These are phyloP conservation scores for Penicillium angulare DNA, from an alignment of 495 filamentous ascomycete species.

Conservation along the genomic window DNA sequence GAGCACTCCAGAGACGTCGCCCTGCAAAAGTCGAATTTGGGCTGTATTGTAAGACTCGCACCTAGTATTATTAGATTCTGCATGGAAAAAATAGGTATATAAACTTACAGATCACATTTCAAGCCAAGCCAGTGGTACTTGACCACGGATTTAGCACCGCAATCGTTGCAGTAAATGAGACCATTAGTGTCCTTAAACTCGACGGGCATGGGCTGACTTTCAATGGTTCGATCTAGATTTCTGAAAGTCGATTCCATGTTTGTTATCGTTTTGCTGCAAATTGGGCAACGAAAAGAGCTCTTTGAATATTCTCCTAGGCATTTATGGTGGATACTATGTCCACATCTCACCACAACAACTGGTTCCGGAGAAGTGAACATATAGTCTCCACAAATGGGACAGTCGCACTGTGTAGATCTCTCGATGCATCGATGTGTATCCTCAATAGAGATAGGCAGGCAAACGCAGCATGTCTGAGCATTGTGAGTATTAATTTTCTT, in stretches of 20 bases:
- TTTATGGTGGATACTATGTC: slow-evolving; percentile 87
- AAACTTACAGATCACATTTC: slow-evolving; percentile 71
- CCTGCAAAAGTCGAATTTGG: slow-evolving; percentile 62
- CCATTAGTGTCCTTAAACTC: slow-evolving; percentile 79
- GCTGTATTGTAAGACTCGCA: slow-evolving; percentile 85
- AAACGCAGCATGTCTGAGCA: slow-evolving; percentile 79
- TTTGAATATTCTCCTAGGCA: slow-evolving; percentile 86
- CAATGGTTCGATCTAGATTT: slow-evolving; percentile 80
- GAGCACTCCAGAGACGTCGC: slow-evolving; percentile 25
- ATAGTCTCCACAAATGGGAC: slow-evolving; percentile 97
- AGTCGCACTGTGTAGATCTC: slow-evolving; percentile 90
- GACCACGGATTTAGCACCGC: slow-evolving; percentile 77
- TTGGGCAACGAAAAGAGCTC: slow-evolving; percentile 87
- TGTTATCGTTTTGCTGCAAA: slow-evolving; percentile 87
- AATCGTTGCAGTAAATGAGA: slow-evolving; percentile 91
- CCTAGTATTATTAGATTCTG: slow-evolving; percentile 29
- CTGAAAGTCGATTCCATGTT: slow-evolving; percentile 98
- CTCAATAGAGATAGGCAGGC: slow-evolving; percentile 79
- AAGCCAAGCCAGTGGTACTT: slow-evolving; percentile 93
- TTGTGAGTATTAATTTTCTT: slow-evolving; percentile 8
- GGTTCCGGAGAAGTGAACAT: slow-evolving; percentile 90
- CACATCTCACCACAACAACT: slow-evolving; percentile 93
- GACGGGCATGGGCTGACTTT: slow-evolving; percentile 84
- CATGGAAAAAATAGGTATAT: background rate
- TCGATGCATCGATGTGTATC: slow-evolving; percentile 92